Evolutionary conservation across 1,284 basidiomycete species (phyloP), one percentile per base, ranked within the genome.

Genomic region (Fomitopsis pinicola): DNA sequence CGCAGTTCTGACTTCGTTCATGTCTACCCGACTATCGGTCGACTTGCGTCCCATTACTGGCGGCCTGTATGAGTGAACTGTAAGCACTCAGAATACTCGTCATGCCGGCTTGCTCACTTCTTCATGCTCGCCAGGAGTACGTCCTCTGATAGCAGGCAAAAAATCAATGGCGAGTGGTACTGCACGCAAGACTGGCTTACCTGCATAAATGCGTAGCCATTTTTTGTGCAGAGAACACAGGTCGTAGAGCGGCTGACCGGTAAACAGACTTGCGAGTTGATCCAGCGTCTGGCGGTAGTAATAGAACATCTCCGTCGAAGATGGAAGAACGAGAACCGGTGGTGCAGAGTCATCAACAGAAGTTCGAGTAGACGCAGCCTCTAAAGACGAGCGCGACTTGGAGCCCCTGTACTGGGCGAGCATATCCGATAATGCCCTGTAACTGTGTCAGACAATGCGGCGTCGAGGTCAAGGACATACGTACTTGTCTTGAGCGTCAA

Each of bases 211-310:
- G 64, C 87, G 86, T 28, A 99, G 79, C 95, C 96, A 98, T 73
- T 97, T 98, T 71, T 88, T 91, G 71, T 95, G 95, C 42, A 98
- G 76, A 26, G 79, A 81, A 57, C 85, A 87, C 35, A 98, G 75
- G 66, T 95, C 92, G 72, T 87, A 90, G 66, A 97, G 77, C 3
- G 93, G 85, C 66, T 90, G 87, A 0, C 91, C 89, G 2, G 85
- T 89, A n/a, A 92, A 91, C 2, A 94, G 74, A 68, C 91, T 93
- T 1, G 93, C 89, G 71, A 96, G 98, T 72, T 95, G 92, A 62
- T 99, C 97, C 52, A 99, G 77, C 48, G 91, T 95, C 72, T 98
- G 95, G 0, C 91, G 93, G 72, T 99, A 99, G 74, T 97, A 95
- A 74, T 97, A 97, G 78, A 99, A 99, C 42, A 99, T 78, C 70